phyloP scores from a whole-genome alignment of 1,139 yeast genomes.

The Taphrina wiesneri region DNA sequence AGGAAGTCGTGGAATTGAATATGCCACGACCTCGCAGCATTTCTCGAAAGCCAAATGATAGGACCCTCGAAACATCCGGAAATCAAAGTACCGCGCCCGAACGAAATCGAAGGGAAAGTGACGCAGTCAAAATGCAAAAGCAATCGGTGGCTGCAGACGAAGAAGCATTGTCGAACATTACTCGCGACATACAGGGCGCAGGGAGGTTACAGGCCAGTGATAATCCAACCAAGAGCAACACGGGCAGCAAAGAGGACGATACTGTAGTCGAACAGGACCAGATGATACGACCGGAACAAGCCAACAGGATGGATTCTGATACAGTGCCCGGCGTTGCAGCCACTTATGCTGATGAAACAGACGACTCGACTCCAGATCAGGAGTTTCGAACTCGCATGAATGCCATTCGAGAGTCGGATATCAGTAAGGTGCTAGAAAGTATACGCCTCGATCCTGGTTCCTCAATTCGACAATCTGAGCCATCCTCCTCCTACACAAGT shows the following conservation, averaged over 20 bases:
- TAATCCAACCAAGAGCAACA: neutral
- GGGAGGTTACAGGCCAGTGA: neutral
- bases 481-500: neutral
- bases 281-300: neutral
- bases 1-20: constrained; percentile 14
- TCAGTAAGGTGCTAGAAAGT: constrained; percentile 4
- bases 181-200: neutral
- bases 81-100: neutral
- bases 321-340: neutral
- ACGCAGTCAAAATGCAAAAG: neutral
- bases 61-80: neutral
- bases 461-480: neutral
- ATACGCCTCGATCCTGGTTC: constrained; percentile 15
- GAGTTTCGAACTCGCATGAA: constrained; percentile 5
- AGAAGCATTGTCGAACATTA: neutral
- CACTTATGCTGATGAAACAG: neutral
- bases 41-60: neutral
- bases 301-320: neutral
- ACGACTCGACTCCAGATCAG: neutral
- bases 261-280: neutral
- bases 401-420: neutral
- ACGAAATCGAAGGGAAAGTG: neutral
- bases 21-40: constrained; percentile 19
- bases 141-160: constrained; percentile 7
- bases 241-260: neutral